Conservation (phyloP, 2,329 filamentous ascomycete species). For the Ophiocordyceps australis region DNA sequence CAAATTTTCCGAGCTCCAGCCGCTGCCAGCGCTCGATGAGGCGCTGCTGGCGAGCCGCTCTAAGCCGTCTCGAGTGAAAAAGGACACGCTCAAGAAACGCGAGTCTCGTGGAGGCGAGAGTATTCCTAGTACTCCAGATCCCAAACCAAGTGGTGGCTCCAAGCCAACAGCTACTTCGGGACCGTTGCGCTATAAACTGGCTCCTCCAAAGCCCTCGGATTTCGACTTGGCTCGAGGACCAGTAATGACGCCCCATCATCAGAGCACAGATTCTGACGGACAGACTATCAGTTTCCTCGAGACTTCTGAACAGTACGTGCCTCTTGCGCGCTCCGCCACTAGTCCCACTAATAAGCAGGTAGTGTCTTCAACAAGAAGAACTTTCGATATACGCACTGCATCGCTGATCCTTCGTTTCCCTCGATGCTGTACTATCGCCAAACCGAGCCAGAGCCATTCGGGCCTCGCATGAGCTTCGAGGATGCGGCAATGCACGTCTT, state of each 20-base stretch:
- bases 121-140: slow-evolving; percentile 37
- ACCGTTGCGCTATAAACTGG: slow-evolving; percentile 43
- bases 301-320: slow-evolving; percentile 43
- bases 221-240: slow-evolving; percentile 41
- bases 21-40: slow-evolving; percentile 26
- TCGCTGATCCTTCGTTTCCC: slow-evolving; percentile 74
- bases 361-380: slow-evolving; percentile 49
- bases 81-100: slow-evolving; percentile 50
- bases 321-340: not conserved
- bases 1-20: slow-evolving; percentile 16
- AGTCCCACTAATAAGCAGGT: not conserved
- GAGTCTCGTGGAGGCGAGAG: slow-evolving; percentile 41
- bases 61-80: slow-evolving; percentile 34
- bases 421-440: slow-evolving; percentile 79
- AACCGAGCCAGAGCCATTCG: slow-evolving; percentile 70
- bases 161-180: slow-evolving; percentile 22
- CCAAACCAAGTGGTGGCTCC: slow-evolving; percentile 21
- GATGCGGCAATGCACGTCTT: slow-evolving; percentile 75
- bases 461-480: slow-evolving; percentile 77
- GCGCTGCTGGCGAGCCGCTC: slow-evolving; percentile 15
- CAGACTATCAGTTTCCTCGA: slow-evolving; percentile 39
- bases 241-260: slow-evolving; percentile 36
- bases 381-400: slow-evolving; percentile 80
- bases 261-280: slow-evolving; percentile 28
- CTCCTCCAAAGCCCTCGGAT: slow-evolving; percentile 42